Base-by-base conservation (phyloP, 202 grass and related monocot species). In the Musa balbisiana region DNA sequence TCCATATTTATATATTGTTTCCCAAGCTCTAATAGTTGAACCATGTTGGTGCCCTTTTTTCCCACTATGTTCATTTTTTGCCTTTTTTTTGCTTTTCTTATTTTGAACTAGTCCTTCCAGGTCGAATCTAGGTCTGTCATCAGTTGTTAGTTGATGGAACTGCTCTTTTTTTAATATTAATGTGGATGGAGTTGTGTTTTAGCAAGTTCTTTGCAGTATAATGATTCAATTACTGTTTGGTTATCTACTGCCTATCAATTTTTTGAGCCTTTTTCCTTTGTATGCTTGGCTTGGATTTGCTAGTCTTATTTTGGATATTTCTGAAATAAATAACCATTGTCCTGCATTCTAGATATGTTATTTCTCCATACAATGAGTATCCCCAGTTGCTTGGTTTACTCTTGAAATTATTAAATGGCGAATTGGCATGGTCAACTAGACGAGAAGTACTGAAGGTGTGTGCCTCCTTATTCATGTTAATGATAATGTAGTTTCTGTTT, bases 401-500 rank as follows among this genome's bases (percentile, higher is more conserved):
- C 63, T 84, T 98, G 74, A 98, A 98, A 84, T 85, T 98, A 77
- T 83, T 98, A 67, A 91, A 98, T 85, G 94, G 94, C 63, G 94
- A 98, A 82, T 80, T 98, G 81, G 94, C 86, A 85, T 98, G 94
- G 94, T 93, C 94, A 14, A 93, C 94, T 73, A 93, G 94, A 86
- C 68, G 84, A 73, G 94, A 98, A 92, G 94, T 98, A 62, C 79
- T 98, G 50, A 98, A 93, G 94, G 94, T 93, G 90, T 78, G 20
- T 71, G 53, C 80, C 80, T 74, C 78, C 13, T 51, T 64, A 53
- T 81, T 55, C 1, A 71, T 87, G 14, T 62, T 79, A 54, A 69
- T 80, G 43, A 20, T 58, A 29, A 71, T 23, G 8, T 17, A 70
- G 43, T 1, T 67, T 52, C 16, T 82, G 4, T 67, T 76, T n/a